Evolutionary conservation across 2,329 filamentous ascomycete species (phyloP).

Genomic region (Sporothrix variecibatus): DNA sequence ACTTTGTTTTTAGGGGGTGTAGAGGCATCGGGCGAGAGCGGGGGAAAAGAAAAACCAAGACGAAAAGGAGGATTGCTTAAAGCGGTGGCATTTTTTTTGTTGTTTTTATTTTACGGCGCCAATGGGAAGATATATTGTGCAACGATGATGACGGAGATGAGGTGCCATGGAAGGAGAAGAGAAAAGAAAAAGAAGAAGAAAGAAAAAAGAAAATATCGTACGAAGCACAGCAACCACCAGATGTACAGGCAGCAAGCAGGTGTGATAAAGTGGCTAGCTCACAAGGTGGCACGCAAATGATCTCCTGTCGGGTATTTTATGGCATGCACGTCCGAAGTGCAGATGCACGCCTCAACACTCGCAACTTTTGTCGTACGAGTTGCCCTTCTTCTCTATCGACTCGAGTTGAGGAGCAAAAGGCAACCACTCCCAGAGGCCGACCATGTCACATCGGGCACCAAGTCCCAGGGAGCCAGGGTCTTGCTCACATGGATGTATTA

Average conservation of each 20-base stretch:
- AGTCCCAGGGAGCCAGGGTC: neutral
- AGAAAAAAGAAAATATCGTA: neutral
- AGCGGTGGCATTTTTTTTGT: neutral
- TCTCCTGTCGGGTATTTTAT: neutral
- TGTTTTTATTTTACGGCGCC: neutral
- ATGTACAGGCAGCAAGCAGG: neutral
- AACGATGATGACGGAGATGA: neutral
- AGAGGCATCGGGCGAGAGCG: neutral
- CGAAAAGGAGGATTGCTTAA: neutral
- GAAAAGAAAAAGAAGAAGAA: neutral
- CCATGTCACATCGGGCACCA: neutral
- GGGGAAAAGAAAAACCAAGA: neutral
- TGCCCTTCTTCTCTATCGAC: neutral
- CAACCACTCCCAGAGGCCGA: neutral
- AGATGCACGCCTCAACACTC: too few relatives aligned
- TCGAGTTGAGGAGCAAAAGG: neutral
- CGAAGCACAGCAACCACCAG: neutral
- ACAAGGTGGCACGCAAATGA: neutral
- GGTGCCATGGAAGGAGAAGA: neutral
- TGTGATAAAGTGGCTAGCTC: neutral
- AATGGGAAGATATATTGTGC: neutral
- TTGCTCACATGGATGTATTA: neutral
- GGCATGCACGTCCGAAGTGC: too few relatives aligned
- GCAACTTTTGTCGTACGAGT: too few relatives aligned
- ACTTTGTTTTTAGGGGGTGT: neutral